Conservation (phyloP, 768 basidiomycete species). For the Lactifluus piperatus region DNA sequence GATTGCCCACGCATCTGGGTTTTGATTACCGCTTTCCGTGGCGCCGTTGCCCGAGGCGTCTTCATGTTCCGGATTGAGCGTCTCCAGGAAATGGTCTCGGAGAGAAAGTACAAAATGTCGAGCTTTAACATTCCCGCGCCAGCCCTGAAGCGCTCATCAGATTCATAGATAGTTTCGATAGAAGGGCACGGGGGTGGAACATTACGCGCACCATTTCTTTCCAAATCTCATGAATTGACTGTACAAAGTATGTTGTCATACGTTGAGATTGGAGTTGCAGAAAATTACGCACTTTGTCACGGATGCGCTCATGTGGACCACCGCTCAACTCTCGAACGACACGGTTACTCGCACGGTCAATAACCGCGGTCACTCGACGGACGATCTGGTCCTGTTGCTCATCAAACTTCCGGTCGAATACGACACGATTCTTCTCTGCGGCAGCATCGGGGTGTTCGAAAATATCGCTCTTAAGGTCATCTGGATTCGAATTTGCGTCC, state of each 20-base stretch:
- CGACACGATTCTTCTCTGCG: conserved; percentile 16
- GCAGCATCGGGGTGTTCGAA: conserved; percentile 21
- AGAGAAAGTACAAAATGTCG: conserved; percentile 23
- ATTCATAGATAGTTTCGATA: background rate
- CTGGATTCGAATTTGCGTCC: background rate
- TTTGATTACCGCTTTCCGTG: background rate
- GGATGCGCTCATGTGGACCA: conserved; percentile 24
- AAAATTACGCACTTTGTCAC: background rate
- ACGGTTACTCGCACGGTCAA: conserved; percentile 18
- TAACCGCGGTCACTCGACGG: conserved; percentile 14
- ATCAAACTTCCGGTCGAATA: conserved; percentile 22
- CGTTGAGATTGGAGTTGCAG: background rate
- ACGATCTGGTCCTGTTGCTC: conserved; percentile 17
- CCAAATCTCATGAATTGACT: conserved; percentile 16
- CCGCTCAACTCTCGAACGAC: conserved; percentile 17
- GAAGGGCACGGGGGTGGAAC: no score
- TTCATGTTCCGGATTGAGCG: conserved; percentile 1
- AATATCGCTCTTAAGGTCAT: conserved; percentile 19
- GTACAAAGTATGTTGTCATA: background rate
- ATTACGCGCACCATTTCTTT: conserved; percentile 22
- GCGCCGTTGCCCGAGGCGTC: background rate
- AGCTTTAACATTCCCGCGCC: conserved; percentile 18
- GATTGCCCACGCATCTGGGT: conserved; percentile 24
- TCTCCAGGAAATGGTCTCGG: conserved; percentile 27
- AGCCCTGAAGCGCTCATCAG: conserved; percentile 9